Evolutionary conservation across 257 asterid genomes (phyloP), one percentile per base, ranked within the genome.

Genomic region (Petunia axillaris): DNA sequence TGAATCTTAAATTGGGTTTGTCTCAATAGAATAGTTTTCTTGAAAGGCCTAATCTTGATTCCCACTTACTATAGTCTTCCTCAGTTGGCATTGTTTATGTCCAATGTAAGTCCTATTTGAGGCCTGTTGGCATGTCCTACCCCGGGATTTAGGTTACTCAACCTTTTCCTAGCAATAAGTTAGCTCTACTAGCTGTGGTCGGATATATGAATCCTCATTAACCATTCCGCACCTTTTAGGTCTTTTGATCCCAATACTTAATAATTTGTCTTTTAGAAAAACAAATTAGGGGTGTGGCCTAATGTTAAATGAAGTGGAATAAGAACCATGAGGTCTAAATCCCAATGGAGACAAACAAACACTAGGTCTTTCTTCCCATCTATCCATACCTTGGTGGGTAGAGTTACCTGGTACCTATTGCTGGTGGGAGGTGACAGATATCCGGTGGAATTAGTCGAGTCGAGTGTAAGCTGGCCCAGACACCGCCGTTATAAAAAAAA

Each of bases 71-170:
- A 11, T 3, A 50, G 39, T 48, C 60, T 70, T 25, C 44, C 3
- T 25, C 11, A 13, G 63, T 73, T 50, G 7, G 16, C 55, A 43
- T n/a, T 43, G 7, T 43, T 16, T 43, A 4, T 68, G 76, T 68
- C 16, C 78, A 13, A 50, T 16, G 7, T 1, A 50, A 50, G 78
- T 50, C 8, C 46, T 50, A 25, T 73, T 36, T 48, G 39, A 46
- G 43, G 38, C 46, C 62, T 35, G 62, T 25, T 3, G 77, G 36
- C 13, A 35, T 50, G 35, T 35, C 25, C 13, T 50, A 5, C 35
- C 4, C 78, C 78, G 50, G 62, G 25, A 73, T 73, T 71, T 73
- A 73, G 63, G 78, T 73, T 52, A 36, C 58, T 37, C 50, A 10
- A 11, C 25, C 36, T 36, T 71, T 73, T 50, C 44, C 50, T 25